Evolutionary conservation across 2,329 filamentous ascomycete genomes (phyloP).

Genomic region (Diaporthe amygdali): DNA sequence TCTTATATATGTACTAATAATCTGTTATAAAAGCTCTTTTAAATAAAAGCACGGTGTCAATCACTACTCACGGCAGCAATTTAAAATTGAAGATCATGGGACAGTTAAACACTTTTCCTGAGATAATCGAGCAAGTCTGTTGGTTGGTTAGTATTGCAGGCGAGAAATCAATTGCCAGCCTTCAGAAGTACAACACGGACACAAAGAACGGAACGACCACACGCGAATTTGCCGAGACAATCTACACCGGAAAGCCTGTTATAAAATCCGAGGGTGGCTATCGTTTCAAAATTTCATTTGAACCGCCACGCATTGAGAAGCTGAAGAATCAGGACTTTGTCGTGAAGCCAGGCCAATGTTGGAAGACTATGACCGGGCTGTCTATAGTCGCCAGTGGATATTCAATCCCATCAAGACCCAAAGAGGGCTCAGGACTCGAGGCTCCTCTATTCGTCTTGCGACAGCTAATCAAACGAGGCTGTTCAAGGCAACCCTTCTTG

Average conservation of each 20-base stretch:
- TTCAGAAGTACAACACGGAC: not conserved
- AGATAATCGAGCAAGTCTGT: not conserved
- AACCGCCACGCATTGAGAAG: not conserved
- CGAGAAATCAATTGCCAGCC: not conserved
- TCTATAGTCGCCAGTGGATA: not conserved
- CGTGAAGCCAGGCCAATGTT: not conserved
- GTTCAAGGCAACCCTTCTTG: rapidly evolving
- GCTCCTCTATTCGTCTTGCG: not conserved
- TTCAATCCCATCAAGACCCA: not conserved
- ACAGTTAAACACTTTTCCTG: rapidly evolving
- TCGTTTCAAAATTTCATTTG: not conserved
- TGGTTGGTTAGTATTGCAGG: not conserved
- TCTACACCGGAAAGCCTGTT: not conserved
- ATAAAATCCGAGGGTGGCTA: rapidly evolving
- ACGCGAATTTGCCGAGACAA: not conserved
- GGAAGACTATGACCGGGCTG: not conserved
- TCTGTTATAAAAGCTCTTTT: not conserved
- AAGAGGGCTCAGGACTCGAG: not conserved
- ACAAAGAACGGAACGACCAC: not conserved
- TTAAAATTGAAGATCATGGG: not conserved
- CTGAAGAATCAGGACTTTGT: too few species aligned
- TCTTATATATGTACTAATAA: too few species aligned
- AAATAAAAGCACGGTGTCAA: not conserved
- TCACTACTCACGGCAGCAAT: not conserved
- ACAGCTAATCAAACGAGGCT: not conserved